Evolutionary conservation across 495 filamentous ascomycete genomes (phyloP).

Genomic region (Mycothermus thermophilus): DNA sequence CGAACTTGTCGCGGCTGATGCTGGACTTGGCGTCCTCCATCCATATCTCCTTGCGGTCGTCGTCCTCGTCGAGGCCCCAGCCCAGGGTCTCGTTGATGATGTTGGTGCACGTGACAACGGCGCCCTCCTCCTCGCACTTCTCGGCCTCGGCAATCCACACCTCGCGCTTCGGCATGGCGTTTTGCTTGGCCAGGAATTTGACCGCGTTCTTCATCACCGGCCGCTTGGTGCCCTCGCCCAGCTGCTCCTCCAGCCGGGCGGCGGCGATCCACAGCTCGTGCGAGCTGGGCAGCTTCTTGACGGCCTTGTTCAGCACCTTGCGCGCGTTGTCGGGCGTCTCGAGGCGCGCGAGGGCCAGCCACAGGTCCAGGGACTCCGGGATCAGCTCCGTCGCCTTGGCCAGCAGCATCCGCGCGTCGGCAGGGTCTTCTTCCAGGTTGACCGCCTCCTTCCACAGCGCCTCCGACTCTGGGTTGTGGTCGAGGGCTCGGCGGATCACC

Average conservation of each 20-base stretch:
- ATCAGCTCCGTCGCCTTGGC: slow-evolving; percentile 92
- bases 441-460: slow-evolving; percentile 96
- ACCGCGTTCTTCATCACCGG: slow-evolving; percentile 92
- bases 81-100: slow-evolving; percentile 91
- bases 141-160: slow-evolving; percentile 95
- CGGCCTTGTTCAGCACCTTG: slow-evolving; percentile 85
- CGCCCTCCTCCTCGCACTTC: slow-evolving; percentile 86
- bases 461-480: slow-evolving; percentile 82
- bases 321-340: slow-evolving; percentile 84
- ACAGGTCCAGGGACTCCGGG: slow-evolving; percentile 81
- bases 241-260: slow-evolving; percentile 80
- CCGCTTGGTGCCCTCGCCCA: slow-evolving; percentile 53
- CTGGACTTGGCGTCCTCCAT: slow-evolving; percentile 77
- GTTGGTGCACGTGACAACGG: slow-evolving; percentile 66
- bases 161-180: slow-evolving; percentile 91
- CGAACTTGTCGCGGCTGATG: slow-evolving; percentile 64
- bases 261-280: slow-evolving; percentile 95
- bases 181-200: slow-evolving; percentile 76
- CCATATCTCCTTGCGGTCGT: slow-evolving; percentile 90
- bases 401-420: slow-evolving; percentile 72
- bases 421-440: slow-evolving; percentile 80
- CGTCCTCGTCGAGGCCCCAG: slow-evolving; percentile 89
- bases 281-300: slow-evolving; percentile 81
- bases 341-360: slow-evolving; percentile 82
- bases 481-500: slow-evolving; percentile 75